phyloP scores from a whole-genome alignment of 495 filamentous ascomycete genomes.

The Podospora didyma region DNA sequence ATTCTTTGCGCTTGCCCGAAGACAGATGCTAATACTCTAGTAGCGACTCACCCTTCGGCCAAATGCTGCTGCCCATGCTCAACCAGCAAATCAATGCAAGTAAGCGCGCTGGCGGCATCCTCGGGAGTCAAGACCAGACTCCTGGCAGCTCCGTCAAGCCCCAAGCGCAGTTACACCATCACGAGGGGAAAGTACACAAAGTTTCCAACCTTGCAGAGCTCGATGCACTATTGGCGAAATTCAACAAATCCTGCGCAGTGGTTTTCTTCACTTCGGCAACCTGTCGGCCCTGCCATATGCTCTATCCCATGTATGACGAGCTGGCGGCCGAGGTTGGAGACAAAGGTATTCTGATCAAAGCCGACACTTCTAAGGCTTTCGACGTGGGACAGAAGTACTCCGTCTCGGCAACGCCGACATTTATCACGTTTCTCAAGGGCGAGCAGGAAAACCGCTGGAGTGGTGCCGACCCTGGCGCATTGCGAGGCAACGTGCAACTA shows the following conservation, averaged over 20 bases:
- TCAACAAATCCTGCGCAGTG: conserved; percentile 65
- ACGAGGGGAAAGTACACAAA: conserved; percentile 29
- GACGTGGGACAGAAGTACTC: conserved; percentile 64
- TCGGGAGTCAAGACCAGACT: conserved; percentile 43
- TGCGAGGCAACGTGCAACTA: conserved; percentile 68
- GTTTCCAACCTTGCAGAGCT: conserved; percentile 51
- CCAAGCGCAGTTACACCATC: conserved; percentile 25
- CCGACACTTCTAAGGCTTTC: conserved; percentile 65
- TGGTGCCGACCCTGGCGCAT: conserved; percentile 63
- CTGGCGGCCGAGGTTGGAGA: conserved; percentile 71
- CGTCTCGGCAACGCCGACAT: conserved; percentile 80
- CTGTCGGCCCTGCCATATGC: conserved; percentile 77
- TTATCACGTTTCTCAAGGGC: conserved; percentile 80
- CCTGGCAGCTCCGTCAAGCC: conserved; percentile 31
- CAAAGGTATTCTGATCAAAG: conserved; percentile 73
- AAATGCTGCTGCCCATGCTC: conserved; percentile 82
- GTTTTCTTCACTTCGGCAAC: conserved; percentile 91
- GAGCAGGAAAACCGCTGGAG: conserved; percentile 74
- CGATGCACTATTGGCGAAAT: conserved; percentile 53
- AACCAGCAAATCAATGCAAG: conserved; percentile 67
- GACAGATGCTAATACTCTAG: conserved; percentile 1
- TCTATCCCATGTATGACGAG: conserved; percentile 80
- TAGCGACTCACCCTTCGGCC: conserved; percentile 77
- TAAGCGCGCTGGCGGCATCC: conserved; percentile 48
- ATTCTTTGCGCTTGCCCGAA: neutral